Evolutionary conservation across 371 early-diverging fungal species (phyloP).

Genomic region (Mucor piriformis): DNA sequence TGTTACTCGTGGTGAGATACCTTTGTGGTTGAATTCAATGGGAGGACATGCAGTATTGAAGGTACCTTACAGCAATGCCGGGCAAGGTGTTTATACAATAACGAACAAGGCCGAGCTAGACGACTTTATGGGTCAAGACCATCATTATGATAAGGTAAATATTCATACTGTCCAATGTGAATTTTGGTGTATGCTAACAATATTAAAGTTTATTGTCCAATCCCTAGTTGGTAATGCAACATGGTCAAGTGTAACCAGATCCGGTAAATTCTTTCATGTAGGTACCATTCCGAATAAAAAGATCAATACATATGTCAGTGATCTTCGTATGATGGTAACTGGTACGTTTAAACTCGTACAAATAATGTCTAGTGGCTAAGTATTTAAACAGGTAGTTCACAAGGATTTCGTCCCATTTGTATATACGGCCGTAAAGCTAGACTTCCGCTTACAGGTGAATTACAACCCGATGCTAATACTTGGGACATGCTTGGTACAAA

Average conservation of each 20-base stretch:
- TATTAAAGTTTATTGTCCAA: slow-evolving; percentile 82
- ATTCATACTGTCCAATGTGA: background rate
- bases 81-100: slow-evolving; percentile 94
- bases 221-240: slow-evolving; percentile 91
- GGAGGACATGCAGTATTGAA: slow-evolving; percentile 93
- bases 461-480: slow-evolving; percentile 59
- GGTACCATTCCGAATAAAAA: slow-evolving; percentile 93
- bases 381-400: slow-evolving; percentile 35
- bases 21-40: slow-evolving; percentile 86
- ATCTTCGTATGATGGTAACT: slow-evolving; percentile 91
- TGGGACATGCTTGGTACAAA: slow-evolving; percentile 98
- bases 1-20: slow-evolving; percentile 84
- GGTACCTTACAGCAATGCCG: slow-evolving; percentile 92
- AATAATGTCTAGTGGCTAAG: background rate
- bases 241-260: slow-evolving; percentile 82
- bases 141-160: slow-evolving; percentile 84
- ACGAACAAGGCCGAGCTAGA: slow-evolving; percentile 79
- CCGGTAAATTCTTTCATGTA: slow-evolving; percentile 88
- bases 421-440: slow-evolving; percentile 88
- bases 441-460: slow-evolving; percentile 70
- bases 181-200: background rate
- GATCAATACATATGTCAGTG: slow-evolving; percentile 84
- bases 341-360: slow-evolving; percentile 46
- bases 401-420: slow-evolving; percentile 87
- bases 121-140: slow-evolving; percentile 78